Evolutionary conservation across 495 filamentous ascomycete genomes (phyloP).

Genomic region (Chlorociboria aeruginascens): DNA sequence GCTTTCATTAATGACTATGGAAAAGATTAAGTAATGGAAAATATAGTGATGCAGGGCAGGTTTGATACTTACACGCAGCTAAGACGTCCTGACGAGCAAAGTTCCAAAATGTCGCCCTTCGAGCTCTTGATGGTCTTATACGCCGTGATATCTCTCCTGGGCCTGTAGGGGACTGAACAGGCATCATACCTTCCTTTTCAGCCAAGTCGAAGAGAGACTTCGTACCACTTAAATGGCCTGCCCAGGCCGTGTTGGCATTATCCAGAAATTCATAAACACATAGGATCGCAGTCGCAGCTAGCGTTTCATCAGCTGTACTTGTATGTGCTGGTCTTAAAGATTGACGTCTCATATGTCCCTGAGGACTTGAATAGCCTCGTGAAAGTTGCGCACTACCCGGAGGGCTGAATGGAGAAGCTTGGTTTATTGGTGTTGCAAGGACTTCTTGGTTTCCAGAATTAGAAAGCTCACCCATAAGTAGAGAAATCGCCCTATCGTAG

Average conservation of each 20-base stretch:
- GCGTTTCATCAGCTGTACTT: conserved; percentile 43
- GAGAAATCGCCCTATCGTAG: conserved; percentile 51
- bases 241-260: conserved; percentile 47
- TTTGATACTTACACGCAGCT: conserved; percentile 40
- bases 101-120: conserved; percentile 53
- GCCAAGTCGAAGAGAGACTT: conserved; percentile 51
- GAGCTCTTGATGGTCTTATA: conserved; percentile 37
- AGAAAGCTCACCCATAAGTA: conserved; percentile 44
- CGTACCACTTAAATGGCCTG: conserved; percentile 50
- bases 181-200: conserved; percentile 49
- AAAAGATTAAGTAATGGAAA: not conserved
- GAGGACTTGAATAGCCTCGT: conserved; percentile 1
- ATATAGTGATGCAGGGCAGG: not conserved
- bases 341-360: conserved; percentile 8
- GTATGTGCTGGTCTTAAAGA: conserved; percentile 19
- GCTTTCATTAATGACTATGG: conserved; percentile 45
- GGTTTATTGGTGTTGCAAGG: conserved; percentile 13
- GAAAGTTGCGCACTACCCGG: conserved; percentile 4
- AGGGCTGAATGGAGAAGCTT: conserved; percentile 5
- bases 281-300: conserved; percentile 50
- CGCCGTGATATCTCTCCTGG: conserved; percentile 13
- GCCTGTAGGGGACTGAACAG: conserved; percentile 19
- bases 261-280: conserved; percentile 55
- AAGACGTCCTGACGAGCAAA: conserved; percentile 55
- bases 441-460: conserved; percentile 8